These are phyloP conservation scores for Smittium culicis DNA, from an alignment of 371 early-diverging fungal genomes.

Conservation along the genomic window DNA sequence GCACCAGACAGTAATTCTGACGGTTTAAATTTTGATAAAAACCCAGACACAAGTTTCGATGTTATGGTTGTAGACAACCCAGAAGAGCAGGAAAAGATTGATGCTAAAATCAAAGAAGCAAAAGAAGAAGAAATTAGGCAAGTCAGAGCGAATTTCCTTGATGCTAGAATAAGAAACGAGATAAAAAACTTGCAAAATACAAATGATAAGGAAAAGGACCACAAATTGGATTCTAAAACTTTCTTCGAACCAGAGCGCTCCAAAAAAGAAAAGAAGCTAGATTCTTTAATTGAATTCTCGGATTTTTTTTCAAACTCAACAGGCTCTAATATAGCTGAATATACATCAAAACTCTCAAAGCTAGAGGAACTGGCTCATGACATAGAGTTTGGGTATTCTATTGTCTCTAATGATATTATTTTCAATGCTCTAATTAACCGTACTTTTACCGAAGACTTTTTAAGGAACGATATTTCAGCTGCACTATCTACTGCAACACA, in stretches of 20 bases:
- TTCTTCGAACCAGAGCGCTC: background rate
- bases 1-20: background rate
- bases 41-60: background rate
- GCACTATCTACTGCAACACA: background rate
- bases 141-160: background rate
- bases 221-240: background rate
- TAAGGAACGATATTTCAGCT: background rate
- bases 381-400: conserved; percentile 19
- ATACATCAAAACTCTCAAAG: conserved; percentile 6
- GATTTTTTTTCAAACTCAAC: background rate
- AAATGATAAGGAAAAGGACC: background rate
- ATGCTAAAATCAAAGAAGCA: background rate
- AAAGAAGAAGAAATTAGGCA: background rate
- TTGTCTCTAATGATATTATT: background rate
- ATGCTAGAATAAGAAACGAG: background rate
- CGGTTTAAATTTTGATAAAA: too few species aligned
- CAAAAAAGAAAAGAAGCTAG: background rate
- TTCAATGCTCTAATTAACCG: conserved; percentile 27
- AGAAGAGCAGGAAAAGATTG: background rate
- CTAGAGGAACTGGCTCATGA: conserved; percentile 34
- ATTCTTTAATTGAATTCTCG: background rate
- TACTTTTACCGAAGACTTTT: background rate
- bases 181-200: background rate
- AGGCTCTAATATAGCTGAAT: background rate
- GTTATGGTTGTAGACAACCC: conserved; percentile 12